Base-by-base conservation (phyloP, 441 rosid genomes). In the Populus hybrid region DNA sequence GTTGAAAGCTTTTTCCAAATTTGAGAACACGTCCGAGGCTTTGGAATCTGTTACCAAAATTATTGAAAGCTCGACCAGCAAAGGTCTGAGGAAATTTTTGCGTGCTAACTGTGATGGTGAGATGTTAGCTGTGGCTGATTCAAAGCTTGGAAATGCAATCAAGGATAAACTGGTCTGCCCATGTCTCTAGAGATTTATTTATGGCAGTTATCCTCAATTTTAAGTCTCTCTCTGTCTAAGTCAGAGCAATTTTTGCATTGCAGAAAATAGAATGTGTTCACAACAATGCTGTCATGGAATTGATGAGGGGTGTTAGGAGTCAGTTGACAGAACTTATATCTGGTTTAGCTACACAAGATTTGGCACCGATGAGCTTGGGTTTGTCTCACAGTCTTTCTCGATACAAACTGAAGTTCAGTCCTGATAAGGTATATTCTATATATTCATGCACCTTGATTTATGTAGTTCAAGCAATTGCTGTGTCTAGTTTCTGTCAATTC, bases 341-440 rank as follows among this genome's bases (percentile, higher is more conserved):
- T 78, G 99, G 98, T 72, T 82, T 95, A 69, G 94, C 87, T 69
- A 89, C 82, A 64, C 94, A 92, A 82, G 98, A 94, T 78, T 83
- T 95, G 85, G 95, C 95, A 42, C 98, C 98, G 59, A 94, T 95
- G 99, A 92, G 97, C 67, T 87, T 95, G 84, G 99, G 99, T 81
- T 87, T 94, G 78, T 96, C 99, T 72, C 97, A 93, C 79, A 96
- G 97, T 64, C 82, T 95, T 35, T 95, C 97, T 56, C 83, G 98
- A 83, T 94, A 90, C 83, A 95, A 88, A 87, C 85, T 94, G 72
- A 95, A 94, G 83, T 94, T 94, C 86, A 94, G 98, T 73, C 88
- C 98, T 76, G 98, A 94, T 73, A 94, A 95, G 98, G 99, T 95
- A 85, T 35, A 26, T 38, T 26, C 5, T 11, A 26, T 56, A 5